Evolutionary conservation across 1,139 yeast species (phyloP), one percentile per base, ranked within the genome.

Genomic region (Blastobotrys indianensis): DNA sequence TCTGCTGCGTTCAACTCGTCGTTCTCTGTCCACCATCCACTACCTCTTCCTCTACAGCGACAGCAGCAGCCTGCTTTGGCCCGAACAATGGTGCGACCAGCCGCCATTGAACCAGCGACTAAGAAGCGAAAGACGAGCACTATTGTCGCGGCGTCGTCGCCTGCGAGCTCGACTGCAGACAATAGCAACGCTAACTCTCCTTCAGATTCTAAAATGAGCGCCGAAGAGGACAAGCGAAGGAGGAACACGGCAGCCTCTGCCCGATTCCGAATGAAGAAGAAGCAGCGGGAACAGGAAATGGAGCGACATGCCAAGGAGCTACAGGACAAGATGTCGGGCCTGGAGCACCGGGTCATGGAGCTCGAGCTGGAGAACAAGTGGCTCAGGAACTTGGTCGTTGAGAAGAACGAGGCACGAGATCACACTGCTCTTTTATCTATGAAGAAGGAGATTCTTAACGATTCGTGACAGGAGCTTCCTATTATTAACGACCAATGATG

Each of bases 221-320:
- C 74, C 8, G 80, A 76, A 46, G 71, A 73, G 47, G 85, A 80
- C 62, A 83, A 84, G 63, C 74, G 88, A 43, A 73, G 84, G 42
- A 73, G 90, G 53, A 84, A 83, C 66, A 82, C 92, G 0, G 90
- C 88, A 1, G 94, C 94, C 1, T 77, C 84, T 40, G 92, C 92
- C 1, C 69, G 94, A 50, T 82, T 85, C 70, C 72, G 94, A 53
- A 79, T 82, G 57, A 85, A 83, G 71, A 85, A 83, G 74, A 87
- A 85, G 70, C 57, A 80, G 63, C 82, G 85, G 60, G 95, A 87
- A 64, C 87, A 82, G 63, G 90, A 86, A 62, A 79, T 86, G 82
- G 95, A 86, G 64, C 72, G 73, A 38, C 77, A 76, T 47, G 72
- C 86, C 15, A 72, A 73, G 55, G 81, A 77, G 47, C 71, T 87